Percentiles rank a stretch among this genome's conserved stretches.
phyloP scores from a whole-genome alignment of 495 filamentous ascomycete species.

The Cercophora scortea region DNA sequence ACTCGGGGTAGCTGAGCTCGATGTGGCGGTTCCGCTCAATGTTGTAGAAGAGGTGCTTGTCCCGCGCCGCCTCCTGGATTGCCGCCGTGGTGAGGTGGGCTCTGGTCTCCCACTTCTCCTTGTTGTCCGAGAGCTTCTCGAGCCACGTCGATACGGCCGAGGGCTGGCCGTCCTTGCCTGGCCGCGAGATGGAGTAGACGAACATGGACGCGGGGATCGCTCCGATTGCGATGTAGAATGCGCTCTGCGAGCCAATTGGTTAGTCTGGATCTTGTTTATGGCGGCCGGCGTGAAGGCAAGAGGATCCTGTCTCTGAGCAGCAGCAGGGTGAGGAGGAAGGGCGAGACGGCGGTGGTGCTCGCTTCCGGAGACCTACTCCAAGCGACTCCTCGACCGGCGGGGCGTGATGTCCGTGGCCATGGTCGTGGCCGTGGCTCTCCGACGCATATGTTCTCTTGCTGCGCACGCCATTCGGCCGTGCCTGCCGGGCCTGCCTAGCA shows the following conservation, averaged over 20 bases:
- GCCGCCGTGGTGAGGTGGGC: slow-evolving; percentile 32
- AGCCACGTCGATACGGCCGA: slow-evolving; percentile 26
- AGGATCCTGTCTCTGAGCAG: too few relatives aligned
- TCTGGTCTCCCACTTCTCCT: slow-evolving; percentile 30
- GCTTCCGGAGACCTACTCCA: slow-evolving; percentile 28
- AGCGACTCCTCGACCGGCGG: slow-evolving; percentile 31
- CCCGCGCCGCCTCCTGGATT: slow-evolving; percentile 40
- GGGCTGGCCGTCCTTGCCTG: slow-evolving; percentile 35
- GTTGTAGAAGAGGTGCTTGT: slow-evolving; percentile 35
- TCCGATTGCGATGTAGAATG: slow-evolving; percentile 31
- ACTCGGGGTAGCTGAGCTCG: slow-evolving; percentile 42
- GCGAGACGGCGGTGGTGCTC: too few relatives aligned
- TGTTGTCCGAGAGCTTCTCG: slow-evolving; percentile 25
- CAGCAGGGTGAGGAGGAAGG: too few relatives aligned
- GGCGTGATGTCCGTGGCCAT: slow-evolving; percentile 25
- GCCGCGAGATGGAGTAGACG: slow-evolving; percentile 33
- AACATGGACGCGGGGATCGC: slow-evolving; percentile 23
- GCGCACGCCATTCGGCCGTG: slow-evolving; percentile 20
- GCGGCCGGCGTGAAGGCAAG: too few relatives aligned
- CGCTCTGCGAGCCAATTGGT: slow-evolving; percentile 20
- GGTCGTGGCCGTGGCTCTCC: slow-evolving; percentile 26
- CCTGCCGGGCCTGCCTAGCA: slow-evolving; percentile 24
- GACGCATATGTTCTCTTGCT: slow-evolving; percentile 37
- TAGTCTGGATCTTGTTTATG: not conserved
- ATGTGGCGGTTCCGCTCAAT: slow-evolving; percentile 23